Percentiles rank a stretch among this genome's conserved stretches.
These are phyloP conservation scores for Nakazawaea siamensis DNA, from an alignment of 805 yeast genomes.

Conservation along the genomic window DNA sequence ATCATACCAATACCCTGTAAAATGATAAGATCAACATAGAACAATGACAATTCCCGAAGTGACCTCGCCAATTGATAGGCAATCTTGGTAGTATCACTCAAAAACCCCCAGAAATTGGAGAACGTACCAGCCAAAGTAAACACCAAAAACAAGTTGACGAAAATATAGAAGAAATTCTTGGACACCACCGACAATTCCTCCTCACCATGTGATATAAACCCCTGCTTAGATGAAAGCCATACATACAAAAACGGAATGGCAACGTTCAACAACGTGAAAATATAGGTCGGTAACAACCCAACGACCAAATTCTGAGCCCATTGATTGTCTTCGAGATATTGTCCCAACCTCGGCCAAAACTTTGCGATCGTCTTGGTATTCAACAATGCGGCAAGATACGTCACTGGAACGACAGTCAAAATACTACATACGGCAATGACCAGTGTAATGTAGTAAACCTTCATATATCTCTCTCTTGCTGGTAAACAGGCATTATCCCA, in stretches of 20 bases:
- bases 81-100: slow-evolving; percentile 83
- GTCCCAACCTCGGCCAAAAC: slow-evolving; percentile 79
- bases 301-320: slow-evolving; percentile 79
- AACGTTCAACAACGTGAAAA: slow-evolving; percentile 78
- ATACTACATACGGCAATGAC: slow-evolving; percentile 63
- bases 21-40: slow-evolving; percentile 82
- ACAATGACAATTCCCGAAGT: slow-evolving; percentile 67
- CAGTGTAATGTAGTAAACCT: slow-evolving; percentile 56
- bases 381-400: slow-evolving; percentile 75
- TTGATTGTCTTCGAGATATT: slow-evolving; percentile 48
- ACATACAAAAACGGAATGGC: slow-evolving; percentile 81
- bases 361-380: slow-evolving; percentile 70
- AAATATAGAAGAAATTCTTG: slow-evolving; percentile 89
- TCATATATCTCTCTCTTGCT: slow-evolving; percentile 57
- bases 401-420: slow-evolving; percentile 73
- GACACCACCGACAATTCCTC: slow-evolving; percentile 86
- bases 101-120: slow-evolving; percentile 65
- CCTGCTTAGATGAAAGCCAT: slow-evolving; percentile 77
- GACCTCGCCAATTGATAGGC: slow-evolving; percentile 84
- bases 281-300: slow-evolving; percentile 83
- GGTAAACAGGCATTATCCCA: slow-evolving; percentile 89
- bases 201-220: slow-evolving; percentile 85
- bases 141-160: slow-evolving; percentile 87
- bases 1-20: slow-evolving; percentile 83
- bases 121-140: slow-evolving; percentile 94